Conservation (phyloP, 2,329 filamentous ascomycete genomes). For the Kalaharituber pfeilii region DNA sequence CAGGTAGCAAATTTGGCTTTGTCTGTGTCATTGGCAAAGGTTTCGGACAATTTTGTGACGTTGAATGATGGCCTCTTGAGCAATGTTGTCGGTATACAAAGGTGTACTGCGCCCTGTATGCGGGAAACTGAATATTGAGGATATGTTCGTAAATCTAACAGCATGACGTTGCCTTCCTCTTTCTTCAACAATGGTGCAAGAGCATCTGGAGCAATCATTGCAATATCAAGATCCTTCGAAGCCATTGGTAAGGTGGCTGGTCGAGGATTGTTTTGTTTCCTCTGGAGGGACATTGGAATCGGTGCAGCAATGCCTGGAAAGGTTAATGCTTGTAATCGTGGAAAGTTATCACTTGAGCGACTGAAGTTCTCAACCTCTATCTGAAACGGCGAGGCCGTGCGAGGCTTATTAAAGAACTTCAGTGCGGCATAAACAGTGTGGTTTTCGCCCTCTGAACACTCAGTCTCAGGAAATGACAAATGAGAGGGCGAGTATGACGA, state of each 20-base stretch:
- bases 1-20: slow-evolving; percentile 59
- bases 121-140: slow-evolving; percentile 62
- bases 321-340: slow-evolving; percentile 3
- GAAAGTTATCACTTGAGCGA: slow-evolving; percentile 5
- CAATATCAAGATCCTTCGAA: not conserved
- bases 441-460: not conserved
- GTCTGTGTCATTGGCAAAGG: slow-evolving; percentile 56
- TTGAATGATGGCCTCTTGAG: slow-evolving; percentile 84
- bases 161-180: slow-evolving; percentile 34
- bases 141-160: slow-evolving; percentile 74
- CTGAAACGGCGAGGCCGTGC: slow-evolving; percentile 5
- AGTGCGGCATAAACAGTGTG: not conserved
- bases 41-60: slow-evolving; percentile 69
- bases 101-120: slow-evolving; percentile 65
- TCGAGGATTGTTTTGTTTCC: slow-evolving; percentile 6
- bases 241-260: not conserved
- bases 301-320: slow-evolving; percentile 2
- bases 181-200: slow-evolving; percentile 11
- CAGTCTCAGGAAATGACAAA: slow-evolving; percentile 6
- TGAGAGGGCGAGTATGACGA: slow-evolving; percentile 13
- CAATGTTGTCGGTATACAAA: slow-evolving; percentile 89
- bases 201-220: not conserved
- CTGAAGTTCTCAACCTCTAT: slow-evolving; percentile 8
- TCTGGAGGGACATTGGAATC: slow-evolving; percentile 5
- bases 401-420: slow-evolving; percentile 4